Base-by-base conservation (phyloP, 495 filamentous ascomycete species). In the Aspergillus hancockii region DNA sequence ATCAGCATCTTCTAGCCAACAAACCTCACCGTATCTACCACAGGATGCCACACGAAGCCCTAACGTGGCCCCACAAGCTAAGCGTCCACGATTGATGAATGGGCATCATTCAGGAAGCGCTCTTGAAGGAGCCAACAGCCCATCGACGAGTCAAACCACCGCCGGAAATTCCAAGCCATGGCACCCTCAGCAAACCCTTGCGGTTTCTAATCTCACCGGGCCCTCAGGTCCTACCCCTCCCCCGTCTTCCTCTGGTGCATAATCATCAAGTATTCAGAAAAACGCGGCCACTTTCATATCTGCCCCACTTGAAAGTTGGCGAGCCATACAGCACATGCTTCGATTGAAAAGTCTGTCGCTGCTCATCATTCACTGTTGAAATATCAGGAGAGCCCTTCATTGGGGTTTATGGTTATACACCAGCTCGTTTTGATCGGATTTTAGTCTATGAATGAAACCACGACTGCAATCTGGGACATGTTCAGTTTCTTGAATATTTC, bases 11-110 rank as follows among this genome's bases (percentile, higher is more conserved):
- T 64, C 73, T 2, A 67, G 58, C 25, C 71, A 71, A 47, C 71
- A 72, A 30, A 63, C 70, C 12, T 75, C 75, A 4, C 71, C 75
- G 19, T 75, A 75, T 49, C 66, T 68, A 0, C 64, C 69, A 47
- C 62, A 65, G 23, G 70, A 76, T 54, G 49, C 65, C 30, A 51
- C 49, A 10, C 65, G 54, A 14, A 71, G 54, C 52, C 61, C 71
- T 46, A 63, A 52, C 23, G 28, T 62, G n/a, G 62, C 60, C 9
- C 68, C 68, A 8, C 73, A 72, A 18, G 63, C 67, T 8, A 80
- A 80, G 63, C 73, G 77, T 14, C 72, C 69, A 18, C 72, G 76
- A 4, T 61, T 80, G 36, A 80, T 76, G 71, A 80, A 80, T 55
- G 75, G 77, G 21, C 67, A 72, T 1, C 70, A 72, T 22, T 40